Conservation (phyloP, 148 eudicot species). For the Suaeda aralocaspica region DNA sequence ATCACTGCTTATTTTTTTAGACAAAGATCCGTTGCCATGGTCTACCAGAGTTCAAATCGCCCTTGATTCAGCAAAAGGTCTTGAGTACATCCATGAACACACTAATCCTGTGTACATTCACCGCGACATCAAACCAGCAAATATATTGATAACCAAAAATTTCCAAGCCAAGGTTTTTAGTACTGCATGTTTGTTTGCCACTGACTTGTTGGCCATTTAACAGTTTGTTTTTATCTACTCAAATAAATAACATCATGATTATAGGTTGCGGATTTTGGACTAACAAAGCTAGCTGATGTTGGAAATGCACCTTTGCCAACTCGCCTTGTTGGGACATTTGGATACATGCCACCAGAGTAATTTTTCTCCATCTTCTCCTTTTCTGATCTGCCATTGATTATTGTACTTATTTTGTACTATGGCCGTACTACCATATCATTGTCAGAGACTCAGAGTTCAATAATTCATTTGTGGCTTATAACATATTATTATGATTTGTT, state of each 20-base stretch:
- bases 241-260: too few relatives aligned
- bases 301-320: conserved; percentile 60
- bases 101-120: conserved; percentile 89
- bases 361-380: conserved; percentile 15
- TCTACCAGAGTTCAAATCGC: conserved; percentile 87
- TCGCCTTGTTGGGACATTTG: conserved; percentile 93
- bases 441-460: too few relatives aligned
- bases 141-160: conserved; percentile 75
- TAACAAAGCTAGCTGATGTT: conserved; percentile 76
- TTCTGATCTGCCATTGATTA: neutral
- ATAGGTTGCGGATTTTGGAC: conserved; percentile 99
- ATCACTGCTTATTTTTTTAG: conserved; percentile 26
- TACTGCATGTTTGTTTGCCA: neutral
- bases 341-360: conserved; percentile 99
- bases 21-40: conserved; percentile 63
- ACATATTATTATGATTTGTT: too few relatives aligned
- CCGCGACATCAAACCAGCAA: conserved; percentile 91
- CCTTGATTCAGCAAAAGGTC: conserved; percentile 95
- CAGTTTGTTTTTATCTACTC: conserved; percentile 14
- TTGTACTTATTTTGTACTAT: too few relatives aligned
- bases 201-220: neutral
- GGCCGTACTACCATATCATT: too few relatives aligned
- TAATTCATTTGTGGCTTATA: too few relatives aligned
- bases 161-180: conserved; percentile 72
- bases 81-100: conserved; percentile 95